These are phyloP conservation scores for Viridothelium virens DNA, from an alignment of 495 filamentous ascomycete species.

Conservation along the genomic window DNA sequence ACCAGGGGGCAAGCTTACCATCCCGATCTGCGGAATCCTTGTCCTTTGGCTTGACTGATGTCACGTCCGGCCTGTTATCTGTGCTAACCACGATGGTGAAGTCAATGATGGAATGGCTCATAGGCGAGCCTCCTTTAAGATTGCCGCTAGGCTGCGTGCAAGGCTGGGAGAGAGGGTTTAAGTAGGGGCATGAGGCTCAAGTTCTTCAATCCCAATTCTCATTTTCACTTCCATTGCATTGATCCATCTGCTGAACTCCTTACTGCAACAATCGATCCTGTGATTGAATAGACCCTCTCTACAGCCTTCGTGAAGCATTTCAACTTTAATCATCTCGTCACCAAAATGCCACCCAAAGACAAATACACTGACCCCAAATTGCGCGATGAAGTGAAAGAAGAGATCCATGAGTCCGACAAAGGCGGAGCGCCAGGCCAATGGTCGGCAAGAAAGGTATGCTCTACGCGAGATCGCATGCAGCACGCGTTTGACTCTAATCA, in stretches of 20 bases:
- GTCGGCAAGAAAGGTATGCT: constrained; percentile 42
- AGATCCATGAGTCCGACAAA: constrained; percentile 42
- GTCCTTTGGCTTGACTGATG: neutral
- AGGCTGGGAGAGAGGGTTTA: neutral
- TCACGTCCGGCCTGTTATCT: constrained; percentile 1
- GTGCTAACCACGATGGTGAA: constrained; percentile 11
- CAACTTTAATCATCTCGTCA: neutral
- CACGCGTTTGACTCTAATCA: neutral
- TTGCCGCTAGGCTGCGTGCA: neutral
- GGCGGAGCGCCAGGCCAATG: constrained; percentile 46
- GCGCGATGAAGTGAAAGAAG: constrained; percentile 43
- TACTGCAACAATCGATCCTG: too few relatives aligned
- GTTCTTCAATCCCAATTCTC: neutral
- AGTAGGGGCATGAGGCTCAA: neutral
- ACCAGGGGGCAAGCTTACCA: too few relatives aligned
- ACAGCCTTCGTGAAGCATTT: neutral
- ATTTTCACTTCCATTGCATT: neutral
- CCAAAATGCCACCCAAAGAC: constrained; percentile 40
- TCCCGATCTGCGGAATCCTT: neutral
- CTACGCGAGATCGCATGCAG: neutral
- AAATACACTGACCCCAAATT: constrained; percentile 45
- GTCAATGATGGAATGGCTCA: constrained; percentile 11
- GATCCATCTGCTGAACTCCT: neutral
- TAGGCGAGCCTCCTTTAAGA: neutral
- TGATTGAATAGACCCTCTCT: too few relatives aligned